Base-by-base conservation (phyloP, 139 green algal genomes). In the Marvania coccoides region DNA sequence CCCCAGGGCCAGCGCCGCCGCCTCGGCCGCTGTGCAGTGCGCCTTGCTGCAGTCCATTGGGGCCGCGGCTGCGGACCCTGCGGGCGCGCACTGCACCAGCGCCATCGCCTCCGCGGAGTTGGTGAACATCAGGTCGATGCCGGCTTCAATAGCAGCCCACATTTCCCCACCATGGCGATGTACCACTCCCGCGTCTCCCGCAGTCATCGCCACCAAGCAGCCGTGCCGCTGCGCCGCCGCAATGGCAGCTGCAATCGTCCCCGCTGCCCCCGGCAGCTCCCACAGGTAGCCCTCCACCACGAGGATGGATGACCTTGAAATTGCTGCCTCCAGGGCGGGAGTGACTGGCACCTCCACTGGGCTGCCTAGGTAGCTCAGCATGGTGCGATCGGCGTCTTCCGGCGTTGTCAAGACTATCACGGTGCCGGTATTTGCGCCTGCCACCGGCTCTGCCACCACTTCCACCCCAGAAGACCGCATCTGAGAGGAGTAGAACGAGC, bases 361-460 rank as follows among this genome's bases (percentile, higher is more conserved):
- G 6, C 61, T 73, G 56, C 83, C 86, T 35, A 91, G 82, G 75
- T 91, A 95, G 3, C 82, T 88, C 19, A 97, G 77, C 76, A 98
- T 95, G 36, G 85, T 92, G 31, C 92, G 79, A 74, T 97, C 86
- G 7, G 90, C 92, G 67, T 98, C 92, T 1, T 58, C 14, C 2
- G 82, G 79, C 0, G 87, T 95, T 15, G 88, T 95, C 15, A 98
- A 73, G 26, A 98, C 92, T 24, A 94, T 78, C 13, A 95, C 90
- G 0, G 85, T 94, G 65, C 91, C 91, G 33, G 75, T 81, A 23
- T 69, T 66, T 15, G 58, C 73, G 40, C 69, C 72, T 5, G 72
- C 23, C 4, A 67, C 9, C 14, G 75, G 72, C 2, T 73, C 15
- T 5, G 80, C 72, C n/a, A 94, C 51, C 13, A 86, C 72, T 5